Evolutionary conservation across 345 rosid genomes (phyloP).

Genomic region (Populus nigra): DNA sequence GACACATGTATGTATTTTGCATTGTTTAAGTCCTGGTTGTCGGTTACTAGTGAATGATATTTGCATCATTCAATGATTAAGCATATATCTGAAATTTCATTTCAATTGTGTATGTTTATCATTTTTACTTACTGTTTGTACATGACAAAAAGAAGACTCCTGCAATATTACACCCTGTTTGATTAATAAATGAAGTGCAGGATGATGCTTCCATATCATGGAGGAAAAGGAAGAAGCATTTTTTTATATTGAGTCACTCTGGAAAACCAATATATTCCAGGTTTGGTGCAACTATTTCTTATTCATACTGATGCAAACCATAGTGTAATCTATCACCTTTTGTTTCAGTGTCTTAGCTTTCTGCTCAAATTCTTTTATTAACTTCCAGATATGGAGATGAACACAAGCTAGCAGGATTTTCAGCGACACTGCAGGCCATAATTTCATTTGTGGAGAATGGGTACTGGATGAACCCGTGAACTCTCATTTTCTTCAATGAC

Average conservation of each 20-base stretch:
- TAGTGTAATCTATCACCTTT: background rate
- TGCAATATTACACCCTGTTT: constrained; percentile 14
- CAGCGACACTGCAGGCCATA: constrained; percentile 98
- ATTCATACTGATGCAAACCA: background rate
- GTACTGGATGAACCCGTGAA: constrained; percentile 34
- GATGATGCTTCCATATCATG: constrained; percentile 94
- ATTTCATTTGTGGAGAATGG: constrained; percentile 97
- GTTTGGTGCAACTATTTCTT: constrained; percentile 30
- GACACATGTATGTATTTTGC: background rate
- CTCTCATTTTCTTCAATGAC: background rate
- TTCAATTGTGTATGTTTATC: background rate
- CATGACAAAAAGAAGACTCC: background rate
- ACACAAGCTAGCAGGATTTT: constrained; percentile 97
- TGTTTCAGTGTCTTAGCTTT: background rate
- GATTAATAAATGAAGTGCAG: constrained; percentile 62
- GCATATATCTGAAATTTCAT: background rate
- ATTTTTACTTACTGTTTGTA: background rate
- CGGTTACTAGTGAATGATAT: background rate
- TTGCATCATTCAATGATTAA: background rate
- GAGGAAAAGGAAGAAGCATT: constrained; percentile 99
- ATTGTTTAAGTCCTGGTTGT: background rate
- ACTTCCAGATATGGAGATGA: constrained; percentile 88
- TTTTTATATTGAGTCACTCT: constrained; percentile 90
- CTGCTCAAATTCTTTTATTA: constrained; percentile 8
- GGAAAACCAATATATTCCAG: constrained; percentile 99